Conservation (phyloP, 2,329 filamentous ascomycete species). For the Pseudophaeomoniella oleicola region DNA sequence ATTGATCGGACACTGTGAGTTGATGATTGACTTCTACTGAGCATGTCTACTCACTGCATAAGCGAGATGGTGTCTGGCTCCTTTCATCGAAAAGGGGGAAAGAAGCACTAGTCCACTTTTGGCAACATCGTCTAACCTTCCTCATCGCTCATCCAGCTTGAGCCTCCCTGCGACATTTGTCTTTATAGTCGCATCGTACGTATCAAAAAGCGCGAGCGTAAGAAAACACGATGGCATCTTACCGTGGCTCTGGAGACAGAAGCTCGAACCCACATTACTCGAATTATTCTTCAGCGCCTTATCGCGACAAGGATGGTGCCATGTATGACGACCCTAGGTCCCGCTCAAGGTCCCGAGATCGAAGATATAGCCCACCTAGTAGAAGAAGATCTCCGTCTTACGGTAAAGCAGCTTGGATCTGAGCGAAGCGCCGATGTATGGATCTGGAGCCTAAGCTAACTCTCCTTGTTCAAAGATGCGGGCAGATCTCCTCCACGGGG, state of each 20-base stretch:
- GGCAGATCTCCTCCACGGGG: constrained; percentile 20
- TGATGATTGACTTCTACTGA: no score
- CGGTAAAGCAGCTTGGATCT: constrained; percentile 20
- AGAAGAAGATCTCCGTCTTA: constrained; percentile 30
- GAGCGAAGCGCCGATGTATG: constrained; percentile 9
- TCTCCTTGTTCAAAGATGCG: constrained; percentile 20
- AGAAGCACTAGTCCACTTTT: no score
- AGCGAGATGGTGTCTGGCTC: no score
- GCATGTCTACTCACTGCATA: no score
- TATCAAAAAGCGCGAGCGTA: no score
- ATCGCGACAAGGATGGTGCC: constrained; percentile 22
- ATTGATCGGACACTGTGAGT: no score
- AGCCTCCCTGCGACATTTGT: no score
- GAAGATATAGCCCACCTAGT: constrained; percentile 21
- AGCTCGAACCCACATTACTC: background rate
- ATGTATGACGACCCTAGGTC: constrained; percentile 31
- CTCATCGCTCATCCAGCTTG: no score
- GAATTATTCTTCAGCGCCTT: constrained; percentile 1
- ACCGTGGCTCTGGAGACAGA: background rate
- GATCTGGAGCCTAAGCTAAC: constrained; percentile 28
- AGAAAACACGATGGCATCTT: no score
- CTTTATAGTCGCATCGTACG: no score
- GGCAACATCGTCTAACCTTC: no score
- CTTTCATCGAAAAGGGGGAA: no score
- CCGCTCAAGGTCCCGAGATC: constrained; percentile 23